Conservation (phyloP, 169 alveolate genomes). For the Cryptosporidium viatorum region DNA sequence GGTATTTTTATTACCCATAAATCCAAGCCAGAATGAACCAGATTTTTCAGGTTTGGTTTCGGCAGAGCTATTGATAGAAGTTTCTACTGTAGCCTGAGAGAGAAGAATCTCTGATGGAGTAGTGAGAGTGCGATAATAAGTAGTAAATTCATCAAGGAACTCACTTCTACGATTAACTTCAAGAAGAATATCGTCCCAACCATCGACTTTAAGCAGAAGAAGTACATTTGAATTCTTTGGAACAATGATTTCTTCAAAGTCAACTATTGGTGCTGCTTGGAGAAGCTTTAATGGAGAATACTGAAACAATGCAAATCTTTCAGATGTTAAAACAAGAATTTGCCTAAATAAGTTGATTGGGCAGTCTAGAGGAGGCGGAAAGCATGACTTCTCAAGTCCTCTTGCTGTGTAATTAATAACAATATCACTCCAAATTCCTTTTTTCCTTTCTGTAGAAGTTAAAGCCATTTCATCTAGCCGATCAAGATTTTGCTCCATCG, state of each 20-base stretch:
- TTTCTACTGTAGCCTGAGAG: conserved; percentile 36
- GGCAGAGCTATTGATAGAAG: neutral
- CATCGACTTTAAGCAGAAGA: conserved; percentile 44
- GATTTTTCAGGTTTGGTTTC: conserved; percentile 38
- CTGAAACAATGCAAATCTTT: conserved; percentile 67
- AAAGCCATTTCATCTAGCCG: conserved; percentile 57
- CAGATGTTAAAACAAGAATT: conserved; percentile 66
- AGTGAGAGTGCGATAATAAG: conserved; percentile 46
- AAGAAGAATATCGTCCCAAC: conserved; percentile 72
- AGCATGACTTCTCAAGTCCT: conserved; percentile 70
- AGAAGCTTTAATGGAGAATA: conserved; percentile 56
- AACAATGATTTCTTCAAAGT: conserved; percentile 43
- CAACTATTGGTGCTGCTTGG: conserved; percentile 63
- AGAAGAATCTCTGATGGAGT: conserved; percentile 71
- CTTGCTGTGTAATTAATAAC: conserved; percentile 64
- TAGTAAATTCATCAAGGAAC: conserved; percentile 48
- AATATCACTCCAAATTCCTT: conserved; percentile 69
- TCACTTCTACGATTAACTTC: conserved; percentile 69
- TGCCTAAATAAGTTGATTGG: conserved; percentile 62
- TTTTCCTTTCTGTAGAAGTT: conserved; percentile 40
- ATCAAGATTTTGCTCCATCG: conserved; percentile 63
- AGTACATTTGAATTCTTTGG: conserved; percentile 64
- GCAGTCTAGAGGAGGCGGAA: conserved; percentile 75
- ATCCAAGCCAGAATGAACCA: conserved; percentile 50
- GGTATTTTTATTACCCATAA: conserved; percentile 7